Base-by-base conservation (phyloP, 1,284 basidiomycete genomes). In the Ceraceosorus guamensis region DNA sequence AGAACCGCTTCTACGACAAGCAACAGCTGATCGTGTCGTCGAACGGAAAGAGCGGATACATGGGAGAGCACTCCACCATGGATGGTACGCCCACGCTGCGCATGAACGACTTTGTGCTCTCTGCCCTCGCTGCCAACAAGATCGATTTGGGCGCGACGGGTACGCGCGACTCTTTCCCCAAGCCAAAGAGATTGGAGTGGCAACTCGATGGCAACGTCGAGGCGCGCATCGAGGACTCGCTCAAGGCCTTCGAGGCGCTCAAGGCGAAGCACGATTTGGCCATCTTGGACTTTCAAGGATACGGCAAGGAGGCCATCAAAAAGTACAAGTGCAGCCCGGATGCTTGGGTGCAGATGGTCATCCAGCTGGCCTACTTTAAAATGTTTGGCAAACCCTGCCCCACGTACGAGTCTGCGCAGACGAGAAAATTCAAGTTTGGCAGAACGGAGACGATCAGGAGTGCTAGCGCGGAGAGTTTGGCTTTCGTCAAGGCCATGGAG, bases 1-100 rank as follows among this genome's bases (percentile, higher is more conserved):
- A 85, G 63, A 96, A 96, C 78, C 82, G 93, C 59, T 99, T 89
- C 83, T 97, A 88, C 76, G 95, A 98, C 81, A 98, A 98, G 79
- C 93, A 98, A 77, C 88, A 97, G 77, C 89, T 77, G 60, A 67
- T 74, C 50, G 63, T 71, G 13, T 65, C 64, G 14, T 60, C 88
- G 95, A 39, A 95, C 88, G 95, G 91, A 54, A 88, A 91, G 59
- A 90, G 89, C 32, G 93, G 90, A 1, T 99, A 95, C 66, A 86
- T 91, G 83, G 91, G 91, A 53, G 91, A 93, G 77, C 90, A 93
- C 78, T 90, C 88, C 11, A 90, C 88, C 76, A 89, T 92, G 88
- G 93, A 96, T 73, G 93, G 93, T 47, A 97, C 91, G 0, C 89
- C 93, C 0, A 97, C 93, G 0, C 80, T 96, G 35, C 86, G 93